Conservation (phyloP, 805 yeast genomes). For the Starmerella bombicola region DNA sequence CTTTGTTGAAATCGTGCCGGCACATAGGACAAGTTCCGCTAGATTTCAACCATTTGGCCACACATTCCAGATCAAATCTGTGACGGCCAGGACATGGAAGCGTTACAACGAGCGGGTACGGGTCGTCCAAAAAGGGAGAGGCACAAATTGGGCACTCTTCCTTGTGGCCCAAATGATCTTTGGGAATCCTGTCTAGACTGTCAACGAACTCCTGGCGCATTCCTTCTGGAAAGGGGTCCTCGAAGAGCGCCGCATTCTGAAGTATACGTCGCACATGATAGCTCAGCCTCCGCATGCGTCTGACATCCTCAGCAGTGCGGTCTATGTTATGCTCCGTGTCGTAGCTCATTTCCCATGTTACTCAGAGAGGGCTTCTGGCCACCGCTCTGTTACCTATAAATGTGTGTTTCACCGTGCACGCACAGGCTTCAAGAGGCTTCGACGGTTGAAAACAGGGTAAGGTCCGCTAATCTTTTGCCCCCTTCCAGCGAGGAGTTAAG, state of each 20-base stretch:
- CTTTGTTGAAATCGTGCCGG: slow-evolving; percentile 49
- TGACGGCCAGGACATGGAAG: slow-evolving; percentile 60
- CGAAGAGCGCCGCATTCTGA: not conserved
- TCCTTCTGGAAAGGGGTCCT: slow-evolving; percentile 8
- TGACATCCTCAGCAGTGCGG: not conserved
- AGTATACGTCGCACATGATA: slow-evolving; percentile 5
- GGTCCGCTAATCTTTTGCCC: too few species aligned
- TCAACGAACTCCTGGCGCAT: slow-evolving; percentile 55
- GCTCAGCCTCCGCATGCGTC: slow-evolving; percentile 2
- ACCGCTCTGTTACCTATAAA: too few species aligned
- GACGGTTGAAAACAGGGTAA: too few species aligned
- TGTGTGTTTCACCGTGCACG: too few species aligned
- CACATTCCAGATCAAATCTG: slow-evolving; percentile 77
- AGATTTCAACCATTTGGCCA: slow-evolving; percentile 74
- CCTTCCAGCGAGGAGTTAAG: too few species aligned
- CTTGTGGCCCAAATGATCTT: slow-evolving; percentile 30
- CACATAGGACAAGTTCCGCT: slow-evolving; percentile 65
- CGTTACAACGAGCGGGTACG: slow-evolving; percentile 65
- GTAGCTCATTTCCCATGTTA: slow-evolving; percentile 10
- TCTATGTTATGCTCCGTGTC: slow-evolving; percentile 14
- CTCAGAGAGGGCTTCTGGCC: too few species aligned
- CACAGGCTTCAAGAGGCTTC: too few species aligned
- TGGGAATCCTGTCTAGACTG: slow-evolving; percentile 56
- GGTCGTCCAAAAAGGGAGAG: slow-evolving; percentile 53
- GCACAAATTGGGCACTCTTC: slow-evolving; percentile 83